phyloP scores from a whole-genome alignment of 2,329 filamentous ascomycete species.

The Aspergillus neoniger region DNA sequence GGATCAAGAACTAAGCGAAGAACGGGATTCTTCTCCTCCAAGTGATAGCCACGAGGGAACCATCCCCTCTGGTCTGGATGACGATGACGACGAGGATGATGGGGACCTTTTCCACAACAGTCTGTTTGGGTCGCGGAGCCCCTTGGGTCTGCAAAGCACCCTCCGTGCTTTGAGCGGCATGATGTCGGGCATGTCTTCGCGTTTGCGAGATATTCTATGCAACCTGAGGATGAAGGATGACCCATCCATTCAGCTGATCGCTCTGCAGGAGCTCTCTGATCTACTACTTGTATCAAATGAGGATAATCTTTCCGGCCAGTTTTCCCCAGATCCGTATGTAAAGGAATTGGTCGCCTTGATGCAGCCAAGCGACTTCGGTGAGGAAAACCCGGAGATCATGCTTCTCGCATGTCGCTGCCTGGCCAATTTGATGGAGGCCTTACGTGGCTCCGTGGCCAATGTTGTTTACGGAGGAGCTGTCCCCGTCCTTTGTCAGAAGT shows the following conservation, averaged over 20 bases:
- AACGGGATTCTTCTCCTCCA: slow-evolving; percentile 59
- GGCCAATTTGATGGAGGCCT: slow-evolving; percentile 95
- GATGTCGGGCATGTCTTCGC: slow-evolving; percentile 80
- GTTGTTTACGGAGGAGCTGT: slow-evolving; percentile 98
- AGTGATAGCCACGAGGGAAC: slow-evolving; percentile 70
- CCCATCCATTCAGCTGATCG: slow-evolving; percentile 83
- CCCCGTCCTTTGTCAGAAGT: slow-evolving; percentile 88
- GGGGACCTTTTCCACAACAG: slow-evolving; percentile 62
- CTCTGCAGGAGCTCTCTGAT: slow-evolving; percentile 89
- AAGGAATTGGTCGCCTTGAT: slow-evolving; percentile 91
- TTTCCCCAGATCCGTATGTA: slow-evolving; percentile 90
- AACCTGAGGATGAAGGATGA: slow-evolving; percentile 83
- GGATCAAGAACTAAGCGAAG: slow-evolving; percentile 42
- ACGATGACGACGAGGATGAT: slow-evolving; percentile 60
- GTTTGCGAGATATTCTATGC: slow-evolving; percentile 74
- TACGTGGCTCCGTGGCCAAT: slow-evolving; percentile 88
- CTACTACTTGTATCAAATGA: slow-evolving; percentile 93
- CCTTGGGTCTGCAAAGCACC: slow-evolving; percentile 72
- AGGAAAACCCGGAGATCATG: slow-evolving; percentile 97
- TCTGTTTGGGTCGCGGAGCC: slow-evolving; percentile 66
- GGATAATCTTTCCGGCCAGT: slow-evolving; percentile 92
- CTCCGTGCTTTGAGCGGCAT: slow-evolving; percentile 86
- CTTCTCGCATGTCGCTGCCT: slow-evolving; percentile 92
- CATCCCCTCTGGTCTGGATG: slow-evolving; percentile 53
- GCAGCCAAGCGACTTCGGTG: slow-evolving; percentile 82